Percentiles rank a stretch among this genome's conserved stretches.
Evolutionary conservation across 2,329 filamentous ascomycete species (phyloP).

Genomic region (Alternaria conjuncta): DNA sequence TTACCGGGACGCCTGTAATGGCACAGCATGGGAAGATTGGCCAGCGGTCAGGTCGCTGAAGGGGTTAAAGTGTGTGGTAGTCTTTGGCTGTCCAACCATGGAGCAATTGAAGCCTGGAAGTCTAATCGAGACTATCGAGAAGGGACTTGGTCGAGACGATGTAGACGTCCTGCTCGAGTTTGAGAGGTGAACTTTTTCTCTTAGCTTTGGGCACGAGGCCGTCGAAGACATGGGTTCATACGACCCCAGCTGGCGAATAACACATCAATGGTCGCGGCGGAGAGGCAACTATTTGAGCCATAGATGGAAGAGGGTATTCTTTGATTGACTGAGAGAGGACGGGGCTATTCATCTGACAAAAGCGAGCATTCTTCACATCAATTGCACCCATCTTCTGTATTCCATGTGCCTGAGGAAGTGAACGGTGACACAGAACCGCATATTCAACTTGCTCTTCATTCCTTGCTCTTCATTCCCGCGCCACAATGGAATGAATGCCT

Average conservation of each 20-base stretch:
- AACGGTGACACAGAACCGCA: neutral
- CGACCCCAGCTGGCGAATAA: neutral
- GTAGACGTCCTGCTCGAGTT: neutral
- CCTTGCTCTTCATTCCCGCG: neutral
- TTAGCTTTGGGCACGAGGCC: neutral
- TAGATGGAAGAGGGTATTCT: neutral
- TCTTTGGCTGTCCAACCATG: neutral
- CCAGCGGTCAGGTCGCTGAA: neutral
- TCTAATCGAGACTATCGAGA: neutral
- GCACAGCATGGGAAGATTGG: neutral
- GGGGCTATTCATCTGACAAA: neutral
- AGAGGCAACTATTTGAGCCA: neutral
- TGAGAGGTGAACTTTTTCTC: neutral
- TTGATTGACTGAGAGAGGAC: neutral
- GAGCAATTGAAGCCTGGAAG: no score
- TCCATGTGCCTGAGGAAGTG: neutral
- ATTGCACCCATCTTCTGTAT: neutral
- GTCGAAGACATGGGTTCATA: neutral
- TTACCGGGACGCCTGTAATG: neutral
- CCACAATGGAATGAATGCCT: neutral
- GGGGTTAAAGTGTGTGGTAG: neutral
- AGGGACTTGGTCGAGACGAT: neutral
- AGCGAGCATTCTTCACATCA: neutral
- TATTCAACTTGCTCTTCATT: neutral
- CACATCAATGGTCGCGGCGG: neutral